Base-by-base conservation (phyloP, 805 yeast species). In the Lipomyces mesembrius region DNA sequence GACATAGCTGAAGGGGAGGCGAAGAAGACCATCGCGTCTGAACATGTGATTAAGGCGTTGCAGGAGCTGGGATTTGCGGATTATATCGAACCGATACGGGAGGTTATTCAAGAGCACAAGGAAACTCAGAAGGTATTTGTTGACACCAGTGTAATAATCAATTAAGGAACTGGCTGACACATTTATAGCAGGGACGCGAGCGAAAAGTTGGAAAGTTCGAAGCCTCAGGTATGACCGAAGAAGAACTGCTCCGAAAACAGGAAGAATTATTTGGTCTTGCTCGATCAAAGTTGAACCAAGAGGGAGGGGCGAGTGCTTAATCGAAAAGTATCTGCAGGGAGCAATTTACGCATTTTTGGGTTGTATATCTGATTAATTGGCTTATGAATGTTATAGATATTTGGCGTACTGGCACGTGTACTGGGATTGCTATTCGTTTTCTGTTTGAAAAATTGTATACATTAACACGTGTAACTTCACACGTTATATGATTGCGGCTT, bases 1-100 rank as follows among this genome's bases (percentile, higher is more conserved):
- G 98, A 95, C 69, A 92, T 95, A 71, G 98, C 98, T 0, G 98
- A 95, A 74, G 90, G 89, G 74, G 99, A 95, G 76, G 87, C 96
- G 62, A 95, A 95, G 78, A 95, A 95, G 79, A 95, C 99, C 1
- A 95, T 95, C 56, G 96, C 97, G 0, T 89, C 97, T 1, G 99
- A 95, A 77, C 99, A 95, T 76, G 98, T 95, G 51, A 84, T 94
- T 70, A 90, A 88, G 74, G 98, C 98, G 0, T 80, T 95, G 57
- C 88, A 86, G 68, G 97, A 90, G 74, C 82, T 95, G 63, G 99
- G 97, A 34, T 95, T 92, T 77, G 84, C 83, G 35, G 92, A 91
- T 66, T 95, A 94, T 77, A 83, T 95, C 61, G 93, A 89, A 46
- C 88, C 91, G 34, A 85, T 95, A 57, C 88, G 90, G 74, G 88